Conservation (phyloP, 768 basidiomycete genomes). For the Guyanaporus albipodus region DNA sequence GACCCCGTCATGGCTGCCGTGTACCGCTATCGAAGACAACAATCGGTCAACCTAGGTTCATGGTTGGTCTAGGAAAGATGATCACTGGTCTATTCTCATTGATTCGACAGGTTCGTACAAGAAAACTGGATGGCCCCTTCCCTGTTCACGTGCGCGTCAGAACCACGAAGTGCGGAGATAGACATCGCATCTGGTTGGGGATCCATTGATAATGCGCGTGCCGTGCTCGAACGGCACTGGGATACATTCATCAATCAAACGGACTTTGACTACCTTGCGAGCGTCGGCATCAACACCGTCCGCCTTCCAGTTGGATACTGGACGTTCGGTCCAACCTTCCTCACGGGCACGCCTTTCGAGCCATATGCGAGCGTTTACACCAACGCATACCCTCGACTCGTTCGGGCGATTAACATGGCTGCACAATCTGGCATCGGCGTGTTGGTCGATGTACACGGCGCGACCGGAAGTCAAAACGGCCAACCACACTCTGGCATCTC, state of each 20-base stretch:
- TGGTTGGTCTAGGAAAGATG: slow-evolving; percentile 2
- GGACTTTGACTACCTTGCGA: slow-evolving; percentile 62
- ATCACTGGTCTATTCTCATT: neutral
- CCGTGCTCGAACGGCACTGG: slow-evolving; percentile 69
- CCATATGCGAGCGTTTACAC: slow-evolving; percentile 39
- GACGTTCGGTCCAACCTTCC: slow-evolving; percentile 26
- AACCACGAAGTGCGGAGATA: slow-evolving; percentile 48
- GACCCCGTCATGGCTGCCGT: slow-evolving; percentile 11
- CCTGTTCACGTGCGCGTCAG: slow-evolving; percentile 55
- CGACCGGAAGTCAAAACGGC: slow-evolving; percentile 47
- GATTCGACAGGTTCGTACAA: slow-evolving; percentile 56
- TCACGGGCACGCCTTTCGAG: slow-evolving; percentile 39
- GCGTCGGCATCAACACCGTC: slow-evolving; percentile 57
- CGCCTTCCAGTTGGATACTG: slow-evolving; percentile 62
- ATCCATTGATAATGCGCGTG: slow-evolving; percentile 36
- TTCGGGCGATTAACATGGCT: slow-evolving; percentile 42
- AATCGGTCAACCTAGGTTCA: slow-evolving; percentile 21
- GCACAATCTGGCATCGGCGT: slow-evolving; percentile 42
- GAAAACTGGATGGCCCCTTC: slow-evolving; percentile 76
- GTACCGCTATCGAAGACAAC: slow-evolving; percentile 22
- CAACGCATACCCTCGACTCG: slow-evolving; percentile 37
- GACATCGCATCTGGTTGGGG: slow-evolving; percentile 61
- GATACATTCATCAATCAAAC: slow-evolving; percentile 62
- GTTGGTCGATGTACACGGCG: slow-evolving; percentile 52
- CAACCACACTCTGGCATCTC: slow-evolving; percentile 33